Evolutionary conservation across 345 rosid genomes (phyloP).

Genomic region (Salix koriyanagi): DNA sequence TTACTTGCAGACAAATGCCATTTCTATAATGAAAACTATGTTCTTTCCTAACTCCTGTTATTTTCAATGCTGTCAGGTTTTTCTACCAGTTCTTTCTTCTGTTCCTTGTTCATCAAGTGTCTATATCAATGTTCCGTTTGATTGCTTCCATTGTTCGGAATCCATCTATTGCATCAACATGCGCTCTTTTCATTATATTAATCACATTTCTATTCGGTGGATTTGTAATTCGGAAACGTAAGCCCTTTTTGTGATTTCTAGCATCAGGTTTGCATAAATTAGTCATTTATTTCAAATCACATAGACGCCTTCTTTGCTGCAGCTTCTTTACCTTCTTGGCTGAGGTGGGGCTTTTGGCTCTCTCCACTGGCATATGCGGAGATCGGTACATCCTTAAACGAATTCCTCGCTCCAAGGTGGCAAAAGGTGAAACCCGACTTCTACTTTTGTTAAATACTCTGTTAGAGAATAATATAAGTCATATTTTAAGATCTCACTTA

Average conservation of each 20-base stretch:
- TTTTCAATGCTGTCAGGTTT: constrained; percentile 31
- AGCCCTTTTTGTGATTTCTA: constrained; percentile 8
- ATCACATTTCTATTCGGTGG: constrained; percentile 38
- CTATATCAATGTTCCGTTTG: constrained; percentile 43
- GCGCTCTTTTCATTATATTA: constrained; percentile 15
- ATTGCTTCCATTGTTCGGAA: constrained; percentile 34
- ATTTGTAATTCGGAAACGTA: constrained; percentile 45
- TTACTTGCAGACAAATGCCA: neutral
- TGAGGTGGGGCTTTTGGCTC: constrained; percentile 51
- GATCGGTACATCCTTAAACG: constrained; percentile 39
- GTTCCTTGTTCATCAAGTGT: constrained; percentile 42
- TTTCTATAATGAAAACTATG: neutral
- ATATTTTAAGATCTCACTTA: rapidly evolving
- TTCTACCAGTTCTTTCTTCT: constrained; percentile 37
- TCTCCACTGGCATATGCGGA: constrained; percentile 48
- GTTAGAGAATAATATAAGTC: no score
- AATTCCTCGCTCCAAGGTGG: constrained; percentile 57
- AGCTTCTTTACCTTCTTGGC: constrained; percentile 50
- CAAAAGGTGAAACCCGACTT: constrained; percentile 32
- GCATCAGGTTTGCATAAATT: neutral
- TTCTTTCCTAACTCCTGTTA: neutral
- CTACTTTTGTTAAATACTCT: neutral
- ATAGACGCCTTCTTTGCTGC: constrained; percentile 1
- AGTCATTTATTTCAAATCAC: neutral
- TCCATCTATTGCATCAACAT: constrained; percentile 29